Percentiles rank a stretch among this genome's conserved stretches.
These are phyloP conservation scores for Talaromyces sp. DNA, from an alignment of 2,329 filamentous ascomycete species.

Conservation along the genomic window DNA sequence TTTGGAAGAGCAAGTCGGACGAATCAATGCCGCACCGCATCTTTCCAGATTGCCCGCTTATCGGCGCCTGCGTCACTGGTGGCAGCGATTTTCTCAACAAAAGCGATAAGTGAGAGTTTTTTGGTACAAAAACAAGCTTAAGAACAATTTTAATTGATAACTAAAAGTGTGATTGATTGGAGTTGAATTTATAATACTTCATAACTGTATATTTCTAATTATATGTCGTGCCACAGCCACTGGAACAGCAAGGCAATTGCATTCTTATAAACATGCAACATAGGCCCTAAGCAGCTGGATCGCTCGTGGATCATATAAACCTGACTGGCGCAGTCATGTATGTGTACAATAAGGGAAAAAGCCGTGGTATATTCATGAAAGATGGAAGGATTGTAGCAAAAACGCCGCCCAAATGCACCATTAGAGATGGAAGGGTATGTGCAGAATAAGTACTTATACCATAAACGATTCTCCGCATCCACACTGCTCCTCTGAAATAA, in stretches of 20 bases:
- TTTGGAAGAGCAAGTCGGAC: neutral
- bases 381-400: neutral
- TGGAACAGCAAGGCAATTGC: neutral
- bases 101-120: neutral
- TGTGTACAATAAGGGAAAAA: neutral
- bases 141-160: neutral
- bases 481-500: constrained; percentile 77
- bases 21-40: neutral
- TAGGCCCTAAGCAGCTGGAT: neutral
- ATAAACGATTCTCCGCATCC: constrained; percentile 96
- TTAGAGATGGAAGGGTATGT: constrained; percentile 16
- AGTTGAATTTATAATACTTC: neutral
- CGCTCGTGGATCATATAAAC: neutral
- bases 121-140: neutral
- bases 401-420: constrained; percentile 32
- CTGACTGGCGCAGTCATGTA: neutral
- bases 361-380: neutral
- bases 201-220: neutral
- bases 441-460: constrained; percentile 44
- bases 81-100: neutral
- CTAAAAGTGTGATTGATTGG: neutral
- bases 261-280: neutral
- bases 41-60: neutral
- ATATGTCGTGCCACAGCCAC: neutral
- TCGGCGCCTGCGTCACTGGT: neutral